Evolutionary conservation across 1,284 basidiomycete genomes (phyloP).

Genomic region (Irpex sp.): DNA sequence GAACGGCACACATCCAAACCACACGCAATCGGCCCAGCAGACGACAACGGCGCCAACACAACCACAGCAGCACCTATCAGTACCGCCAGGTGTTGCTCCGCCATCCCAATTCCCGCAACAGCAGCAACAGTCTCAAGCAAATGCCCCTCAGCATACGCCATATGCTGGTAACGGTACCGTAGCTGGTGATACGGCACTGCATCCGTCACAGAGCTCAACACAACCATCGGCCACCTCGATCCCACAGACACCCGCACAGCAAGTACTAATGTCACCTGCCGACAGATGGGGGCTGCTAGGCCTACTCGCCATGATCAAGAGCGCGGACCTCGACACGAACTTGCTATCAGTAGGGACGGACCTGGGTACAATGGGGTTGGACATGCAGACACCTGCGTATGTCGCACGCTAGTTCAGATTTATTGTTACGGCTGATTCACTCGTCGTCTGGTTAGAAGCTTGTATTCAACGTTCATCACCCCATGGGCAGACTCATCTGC

Average conservation of each 20-base stretch:
- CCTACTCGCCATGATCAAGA: constrained; percentile 89
- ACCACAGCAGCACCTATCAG: constrained; percentile 35
- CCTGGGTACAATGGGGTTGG: constrained; percentile 89
- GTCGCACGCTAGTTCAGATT: constrained; percentile 2
- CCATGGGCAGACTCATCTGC: constrained; percentile 93
- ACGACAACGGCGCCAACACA: constrained; percentile 25
- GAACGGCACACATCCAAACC: constrained; percentile 34
- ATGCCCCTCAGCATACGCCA: constrained; percentile 24
- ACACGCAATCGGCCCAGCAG: constrained; percentile 27
- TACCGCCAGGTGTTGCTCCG: constrained; percentile 54
- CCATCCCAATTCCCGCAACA: constrained; percentile 34
- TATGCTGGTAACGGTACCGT: constrained; percentile 32
- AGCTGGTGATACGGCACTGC: constrained; percentile 26
- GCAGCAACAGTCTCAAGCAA: constrained; percentile 26
- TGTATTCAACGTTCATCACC: constrained; percentile 94
- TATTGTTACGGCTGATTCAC: neutral
- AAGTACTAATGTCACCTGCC: constrained; percentile 90
- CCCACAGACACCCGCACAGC: constrained; percentile 90
- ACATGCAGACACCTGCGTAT: constrained; percentile 84
- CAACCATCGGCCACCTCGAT: constrained; percentile 23
- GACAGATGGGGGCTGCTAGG: constrained; percentile 95
- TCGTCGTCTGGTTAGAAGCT: constrained; percentile 47
- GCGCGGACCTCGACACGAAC: constrained; percentile 83
- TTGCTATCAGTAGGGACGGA: constrained; percentile 90
- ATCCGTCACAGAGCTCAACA: constrained; percentile 24